These are phyloP conservation scores for Aethionema arabicum DNA, from an alignment of 345 rosid species.

Conservation along the genomic window DNA sequence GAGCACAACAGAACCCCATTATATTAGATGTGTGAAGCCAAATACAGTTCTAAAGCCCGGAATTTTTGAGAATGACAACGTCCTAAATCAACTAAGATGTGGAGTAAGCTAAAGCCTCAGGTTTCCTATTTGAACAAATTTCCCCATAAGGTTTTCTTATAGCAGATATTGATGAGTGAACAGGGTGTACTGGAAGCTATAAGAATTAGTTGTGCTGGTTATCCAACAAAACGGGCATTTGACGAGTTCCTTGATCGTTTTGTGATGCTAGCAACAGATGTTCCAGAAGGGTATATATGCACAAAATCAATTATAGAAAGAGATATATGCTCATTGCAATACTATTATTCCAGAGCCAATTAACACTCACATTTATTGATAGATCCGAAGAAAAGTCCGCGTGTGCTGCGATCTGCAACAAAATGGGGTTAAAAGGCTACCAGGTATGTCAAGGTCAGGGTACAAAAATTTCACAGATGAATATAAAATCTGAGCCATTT, in stretches of 20 bases:
- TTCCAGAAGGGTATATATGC: constrained; percentile 65
- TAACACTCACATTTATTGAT: constrained; percentile 25
- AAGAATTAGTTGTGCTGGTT: constrained; percentile 82
- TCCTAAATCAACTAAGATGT: constrained; percentile 61
- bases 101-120: constrained; percentile 46
- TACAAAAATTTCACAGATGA: constrained; percentile 14
- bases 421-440: constrained; percentile 60
- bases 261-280: constrained; percentile 68
- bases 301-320: constrained; percentile 3
- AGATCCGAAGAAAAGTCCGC: constrained; percentile 61
- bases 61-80: constrained; percentile 55
- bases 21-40: constrained; percentile 70
- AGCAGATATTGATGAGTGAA: constrained; percentile 16
- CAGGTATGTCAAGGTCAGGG: constrained; percentile 47
- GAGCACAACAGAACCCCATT: constrained; percentile 65
- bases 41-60: constrained; percentile 58
- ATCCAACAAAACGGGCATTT: constrained; percentile 76
- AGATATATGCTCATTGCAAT: constrained; percentile 13
- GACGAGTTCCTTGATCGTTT: constrained; percentile 78
- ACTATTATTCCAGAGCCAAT: constrained; percentile 11
- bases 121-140: constrained; percentile 16
- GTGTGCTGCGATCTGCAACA: constrained; percentile 52
- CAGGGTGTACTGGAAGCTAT: constrained; percentile 94
- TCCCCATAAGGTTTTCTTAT: constrained; percentile 10
- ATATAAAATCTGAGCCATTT: neutral